Evolutionary conservation across 139 green algal species (phyloP), one percentile per base, ranked within the genome.

Genomic region (Chlorella sorokiniana): DNA sequence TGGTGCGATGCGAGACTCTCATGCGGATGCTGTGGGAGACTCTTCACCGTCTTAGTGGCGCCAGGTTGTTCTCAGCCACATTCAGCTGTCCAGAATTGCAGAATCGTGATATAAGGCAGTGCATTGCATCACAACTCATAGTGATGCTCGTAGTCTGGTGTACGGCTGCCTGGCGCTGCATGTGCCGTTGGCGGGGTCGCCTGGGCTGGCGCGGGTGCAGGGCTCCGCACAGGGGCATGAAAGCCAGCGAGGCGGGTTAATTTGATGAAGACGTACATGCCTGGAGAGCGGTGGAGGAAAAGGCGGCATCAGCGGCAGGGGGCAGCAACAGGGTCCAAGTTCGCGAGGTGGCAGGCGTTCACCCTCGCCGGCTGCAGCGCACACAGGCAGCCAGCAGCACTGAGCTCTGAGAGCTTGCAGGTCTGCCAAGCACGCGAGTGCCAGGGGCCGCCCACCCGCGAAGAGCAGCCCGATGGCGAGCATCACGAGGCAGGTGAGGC

Each of bases 181-280:
- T 14, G 44, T 38, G n/a, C n/a, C 44, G n/a, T 31, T 65, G 38
- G 37, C 25, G 31, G 27, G 44, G 51, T 38, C 27, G 59, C 71
- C n/a, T 16, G 22, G 44, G 61, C 59, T 48, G 54, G 68, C n/a
- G n/a, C 41, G 40, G 37, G 76, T 31, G 61, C 68, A 11, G 67
- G 61, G 31, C 51, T 41, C 27, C 14, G 48, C 48, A 59, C 20
- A 0, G n/a, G n/a, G n/a, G 52, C 67, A 25, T 63, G 74, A 68
- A 84, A 89, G 22, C 85, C 85, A 3, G 79, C 67, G 6, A 87
- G 44, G 25, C 76, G 76, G 4, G 85, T 89, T 20, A 82, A 6
- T 37, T 74, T 73, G 44, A 91, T 91, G 79, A 91, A 91, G 11
- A 91, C 40, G 37, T 87, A 90, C 67, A 90, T 86, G 54, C 48